These are phyloP conservation scores for Podospora tetraspora DNA, from an alignment of 495 filamentous ascomycete genomes.

Conservation along the genomic window DNA sequence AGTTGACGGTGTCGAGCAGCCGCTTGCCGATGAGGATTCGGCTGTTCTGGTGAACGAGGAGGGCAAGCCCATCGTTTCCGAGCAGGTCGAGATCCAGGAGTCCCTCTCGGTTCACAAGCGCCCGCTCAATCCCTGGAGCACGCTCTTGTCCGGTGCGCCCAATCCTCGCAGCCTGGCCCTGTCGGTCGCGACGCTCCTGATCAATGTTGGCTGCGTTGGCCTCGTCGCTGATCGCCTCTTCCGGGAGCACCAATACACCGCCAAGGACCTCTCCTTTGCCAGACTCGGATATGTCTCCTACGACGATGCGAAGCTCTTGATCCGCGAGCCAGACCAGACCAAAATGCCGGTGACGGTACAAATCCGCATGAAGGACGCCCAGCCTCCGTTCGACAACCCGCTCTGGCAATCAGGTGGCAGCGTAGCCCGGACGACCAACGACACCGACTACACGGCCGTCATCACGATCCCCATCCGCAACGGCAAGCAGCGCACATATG, in stretches of 20 bases:
- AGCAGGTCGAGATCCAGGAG: constrained; percentile 47
- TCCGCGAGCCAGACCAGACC: constrained; percentile 73
- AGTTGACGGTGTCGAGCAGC: constrained; percentile 10
- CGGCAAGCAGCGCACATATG: constrained; percentile 59
- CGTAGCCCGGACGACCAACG: constrained; percentile 58
- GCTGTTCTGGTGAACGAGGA: background rate
- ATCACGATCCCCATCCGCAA: constrained; percentile 52
- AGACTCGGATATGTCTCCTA: constrained; percentile 82
- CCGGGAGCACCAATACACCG: constrained; percentile 61
- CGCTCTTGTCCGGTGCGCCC: constrained; percentile 72
- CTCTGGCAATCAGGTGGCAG: constrained; percentile 63
- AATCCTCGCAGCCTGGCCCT: constrained; percentile 54
- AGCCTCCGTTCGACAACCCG: constrained; percentile 42
- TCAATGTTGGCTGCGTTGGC: constrained; percentile 63
- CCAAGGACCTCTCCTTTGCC: constrained; percentile 72
- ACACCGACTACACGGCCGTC: constrained; percentile 73
- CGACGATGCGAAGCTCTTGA: constrained; percentile 69
- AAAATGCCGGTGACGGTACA: constrained; percentile 70
- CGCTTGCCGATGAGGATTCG: background rate
- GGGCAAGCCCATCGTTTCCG: constrained; percentile 13
- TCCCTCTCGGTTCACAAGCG: constrained; percentile 41
- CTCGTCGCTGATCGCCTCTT: constrained; percentile 71
- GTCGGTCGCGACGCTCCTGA: constrained; percentile 57
- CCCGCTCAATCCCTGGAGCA: constrained; percentile 45
- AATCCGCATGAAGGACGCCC: constrained; percentile 44